These are phyloP conservation scores for Mimosa bimucronata DNA, from an alignment of 306 rosid genomes.

Conservation along the genomic window DNA sequence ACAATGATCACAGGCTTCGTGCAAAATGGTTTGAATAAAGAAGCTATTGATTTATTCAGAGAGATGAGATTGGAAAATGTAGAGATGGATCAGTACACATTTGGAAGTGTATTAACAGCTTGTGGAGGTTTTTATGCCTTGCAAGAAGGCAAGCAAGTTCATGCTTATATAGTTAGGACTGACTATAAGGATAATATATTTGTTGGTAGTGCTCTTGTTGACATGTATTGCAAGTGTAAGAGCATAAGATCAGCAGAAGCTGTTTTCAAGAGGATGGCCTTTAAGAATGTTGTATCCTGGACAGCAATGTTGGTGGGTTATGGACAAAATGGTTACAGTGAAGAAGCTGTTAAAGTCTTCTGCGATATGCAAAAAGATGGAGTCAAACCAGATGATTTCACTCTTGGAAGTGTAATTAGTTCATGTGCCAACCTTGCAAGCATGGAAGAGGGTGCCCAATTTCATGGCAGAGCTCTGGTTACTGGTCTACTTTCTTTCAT, in stretches of 20 bases:
- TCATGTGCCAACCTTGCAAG: constrained; percentile 94
- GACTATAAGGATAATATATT: constrained; percentile 67
- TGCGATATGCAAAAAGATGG: constrained; percentile 81
- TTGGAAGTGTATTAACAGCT: constrained; percentile 88
- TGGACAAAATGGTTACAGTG: constrained; percentile 84
- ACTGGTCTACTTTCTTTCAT: constrained; percentile 70
- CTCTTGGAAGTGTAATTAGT: constrained; percentile 87
- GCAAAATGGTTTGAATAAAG: constrained; percentile 65
- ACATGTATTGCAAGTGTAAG: constrained; percentile 89
- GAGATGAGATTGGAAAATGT: constrained; percentile 65
- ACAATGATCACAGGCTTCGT: constrained; percentile 79
- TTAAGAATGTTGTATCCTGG: constrained; percentile 88
- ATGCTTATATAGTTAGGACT: constrained; percentile 73
- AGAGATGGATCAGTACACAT: constrained; percentile 77
- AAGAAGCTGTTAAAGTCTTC: constrained; percentile 83
- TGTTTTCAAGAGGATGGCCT: constrained; percentile 72
- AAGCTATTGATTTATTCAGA: constrained; percentile 58
- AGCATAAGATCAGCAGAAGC: constrained; percentile 67
- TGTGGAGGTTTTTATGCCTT: constrained; percentile 74
- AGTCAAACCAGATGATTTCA: constrained; percentile 78
- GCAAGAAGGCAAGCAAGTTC: constrained; percentile 80
- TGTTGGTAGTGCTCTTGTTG: constrained; percentile 92
- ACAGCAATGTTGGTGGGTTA: constrained; percentile 92
- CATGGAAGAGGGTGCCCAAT: constrained; percentile 95
- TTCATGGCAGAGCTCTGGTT: constrained; percentile 76